Percentiles rank a stretch among this genome's conserved stretches.
Evolutionary conservation across 441 rosid genomes (phyloP).

Genomic region (Pelargonium citronellum): DNA sequence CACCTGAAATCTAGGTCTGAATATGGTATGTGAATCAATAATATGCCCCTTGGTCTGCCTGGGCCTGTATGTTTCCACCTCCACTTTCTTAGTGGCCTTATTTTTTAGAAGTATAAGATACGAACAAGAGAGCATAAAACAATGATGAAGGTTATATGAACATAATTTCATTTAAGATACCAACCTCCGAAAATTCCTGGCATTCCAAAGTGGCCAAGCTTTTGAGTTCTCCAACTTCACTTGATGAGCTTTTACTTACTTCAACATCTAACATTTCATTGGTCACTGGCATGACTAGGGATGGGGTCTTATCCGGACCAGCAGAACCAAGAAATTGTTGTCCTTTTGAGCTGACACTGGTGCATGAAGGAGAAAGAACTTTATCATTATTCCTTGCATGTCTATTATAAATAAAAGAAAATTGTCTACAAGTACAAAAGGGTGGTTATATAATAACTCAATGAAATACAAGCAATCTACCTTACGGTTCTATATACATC

Average conservation of each 20-base stretch:
- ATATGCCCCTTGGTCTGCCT: too few species aligned
- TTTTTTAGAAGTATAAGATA: too few species aligned
- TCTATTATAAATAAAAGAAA: background rate
- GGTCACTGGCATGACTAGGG: conserved; percentile 32
- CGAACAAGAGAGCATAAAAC: background rate
- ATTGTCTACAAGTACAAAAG: background rate
- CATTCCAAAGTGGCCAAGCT: conserved; percentile 21
- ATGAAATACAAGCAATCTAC: conserved; percentile 19
- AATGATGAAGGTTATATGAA: background rate
- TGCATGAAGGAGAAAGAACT: conserved; percentile 16
- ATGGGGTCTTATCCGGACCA: conserved; percentile 38
- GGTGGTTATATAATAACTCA: background rate
- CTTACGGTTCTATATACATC: conserved; percentile 36
- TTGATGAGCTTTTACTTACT: conserved; percentile 23
- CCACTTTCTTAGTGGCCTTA: too few species aligned
- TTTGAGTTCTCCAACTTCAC: conserved; percentile 27
- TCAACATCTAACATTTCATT: conserved; percentile 34
- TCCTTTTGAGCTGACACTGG: conserved; percentile 36
- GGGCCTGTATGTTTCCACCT: too few species aligned
- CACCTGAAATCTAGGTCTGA: too few species aligned
- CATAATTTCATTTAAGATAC: conserved; percentile 10
- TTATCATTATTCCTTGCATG: background rate
- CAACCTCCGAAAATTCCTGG: conserved; percentile 41
- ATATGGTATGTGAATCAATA: too few species aligned
- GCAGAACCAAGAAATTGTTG: conserved; percentile 36